Base-by-base conservation (phyloP, 2,329 filamentous ascomycete genomes). In the Xylariaceae sp. region DNA sequence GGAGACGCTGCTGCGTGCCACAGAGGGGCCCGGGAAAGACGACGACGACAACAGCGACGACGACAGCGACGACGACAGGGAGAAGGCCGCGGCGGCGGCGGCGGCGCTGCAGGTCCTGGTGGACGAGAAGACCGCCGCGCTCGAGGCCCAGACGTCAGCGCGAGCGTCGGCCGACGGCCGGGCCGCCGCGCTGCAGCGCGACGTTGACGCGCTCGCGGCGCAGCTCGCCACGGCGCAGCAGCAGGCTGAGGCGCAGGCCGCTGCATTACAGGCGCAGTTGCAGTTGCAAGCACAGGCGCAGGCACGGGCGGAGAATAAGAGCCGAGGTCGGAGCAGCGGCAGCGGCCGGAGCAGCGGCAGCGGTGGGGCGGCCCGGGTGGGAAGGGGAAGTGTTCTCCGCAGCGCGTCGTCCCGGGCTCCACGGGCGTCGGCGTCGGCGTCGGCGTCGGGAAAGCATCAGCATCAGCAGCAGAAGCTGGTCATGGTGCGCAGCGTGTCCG, bases 401-500 rank as follows among this genome's bases (percentile, higher is more conserved):
- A n/a, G n/a, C n/a, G n/a, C n/a, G n/a, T n/a, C n/a, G n/a, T n/a
- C n/a, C n/a, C n/a, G n/a, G n/a, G n/a, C n/a, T n/a, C n/a, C n/a
- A n/a, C n/a, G n/a, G n/a, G n/a, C n/a, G n/a, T n/a, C n/a, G n/a
- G n/a, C n/a, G n/a, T n/a, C 11, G 23, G 30, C 12, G 34, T 44
- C 14, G 17, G 31, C 45, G 44, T 13, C 33, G 43, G 8, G 41
- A 45, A 24, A 35, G 29, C 32, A 38, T 33, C n/a, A 29, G 32
- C n/a, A 26, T 49, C 29, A 49, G 46, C 31, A 47, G 51, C 28
- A 52, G 49, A 39, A 49, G 24, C 30, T 53, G 22, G 30, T 55
- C n/a, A 50, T 52, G 39, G 47, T 54, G 11, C 45, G 51, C 16
- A 46, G 35, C 34, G 30, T 47, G 22, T 37, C 47, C 13, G 48